A percentile compares a stretch with the other conserved stretches of the same genome.
Evolutionary conservation across 306 rosid genomes (phyloP).

Genomic region (Biancaea sappan): DNA sequence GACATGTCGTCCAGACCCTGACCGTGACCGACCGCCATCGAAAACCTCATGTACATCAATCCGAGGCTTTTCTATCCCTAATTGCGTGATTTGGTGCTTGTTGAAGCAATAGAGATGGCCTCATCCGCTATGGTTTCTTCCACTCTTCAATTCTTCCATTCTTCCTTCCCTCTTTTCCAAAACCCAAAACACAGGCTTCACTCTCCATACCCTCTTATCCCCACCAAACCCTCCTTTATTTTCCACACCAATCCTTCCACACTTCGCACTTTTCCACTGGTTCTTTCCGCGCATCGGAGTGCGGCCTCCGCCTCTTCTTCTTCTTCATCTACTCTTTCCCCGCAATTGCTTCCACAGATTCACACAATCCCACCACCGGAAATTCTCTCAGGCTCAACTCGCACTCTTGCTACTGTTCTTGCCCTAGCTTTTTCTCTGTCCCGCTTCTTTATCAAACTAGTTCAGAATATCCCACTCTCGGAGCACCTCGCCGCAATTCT

Average conservation of each 20-base stretch:
- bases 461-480: not conserved
- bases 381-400: not conserved
- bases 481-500: slow-evolving; percentile 3
- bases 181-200: not conserved
- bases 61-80: not conserved
- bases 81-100: not conserved
- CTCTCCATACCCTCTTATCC: not conserved
- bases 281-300: not conserved
- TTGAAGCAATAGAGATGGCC: not conserved
- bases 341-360: not conserved
- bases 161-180: not conserved
- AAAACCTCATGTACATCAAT: not conserved
- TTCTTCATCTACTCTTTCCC: not conserved
- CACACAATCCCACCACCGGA: not conserved
- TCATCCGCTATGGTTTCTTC: slow-evolving; percentile 11
- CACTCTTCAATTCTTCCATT: not conserved
- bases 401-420: slow-evolving; percentile 10
- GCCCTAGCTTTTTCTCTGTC: slow-evolving; percentile 21
- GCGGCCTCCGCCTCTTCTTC: not conserved
- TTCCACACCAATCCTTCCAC: not conserved
- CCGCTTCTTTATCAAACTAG: not conserved
- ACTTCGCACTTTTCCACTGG: not conserved
- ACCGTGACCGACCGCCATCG: not conserved
- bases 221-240: not conserved
- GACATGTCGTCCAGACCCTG: too few relatives aligned